phyloP scores from a whole-genome alignment of 2,329 filamentous ascomycete genomes.

The Paecilomyces formosus region DNA sequence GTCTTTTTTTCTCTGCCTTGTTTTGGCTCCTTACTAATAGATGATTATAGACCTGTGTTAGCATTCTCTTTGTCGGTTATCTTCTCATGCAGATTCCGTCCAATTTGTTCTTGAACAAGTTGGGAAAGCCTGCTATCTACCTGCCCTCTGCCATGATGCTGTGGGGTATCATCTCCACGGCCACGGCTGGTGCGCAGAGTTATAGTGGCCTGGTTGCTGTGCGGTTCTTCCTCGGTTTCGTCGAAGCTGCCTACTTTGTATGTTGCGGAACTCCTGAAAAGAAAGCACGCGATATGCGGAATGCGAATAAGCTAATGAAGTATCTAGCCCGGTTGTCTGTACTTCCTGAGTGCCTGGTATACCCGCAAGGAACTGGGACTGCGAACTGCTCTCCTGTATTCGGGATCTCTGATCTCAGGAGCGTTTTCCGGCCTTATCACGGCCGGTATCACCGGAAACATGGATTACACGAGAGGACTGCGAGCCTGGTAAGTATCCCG shows the following conservation, averaged over 20 bases:
- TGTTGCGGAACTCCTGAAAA: constrained; percentile 17
- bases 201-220: constrained; percentile 42
- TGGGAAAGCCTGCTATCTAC: constrained; percentile 44
- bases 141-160: constrained; percentile 49
- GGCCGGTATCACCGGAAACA: constrained; percentile 58
- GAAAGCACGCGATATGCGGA: background rate
- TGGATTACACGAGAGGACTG: constrained; percentile 50
- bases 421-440: constrained; percentile 43
- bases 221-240: constrained; percentile 39
- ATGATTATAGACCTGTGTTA: constrained; percentile 29
- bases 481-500: constrained; percentile 46
- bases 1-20: background rate
- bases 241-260: constrained; percentile 33
- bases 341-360: constrained; percentile 50
- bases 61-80: constrained; percentile 51
- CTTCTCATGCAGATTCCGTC: constrained; percentile 55
- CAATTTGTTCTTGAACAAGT: constrained; percentile 45
- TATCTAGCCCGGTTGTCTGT: constrained; percentile 23
- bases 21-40: no score
- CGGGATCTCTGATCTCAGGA: constrained; percentile 31
- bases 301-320: background rate
- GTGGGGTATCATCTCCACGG: constrained; percentile 56
- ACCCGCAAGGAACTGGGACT: constrained; percentile 53
- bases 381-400: constrained; percentile 40
- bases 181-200: constrained; percentile 31